Base-by-base conservation (phyloP, 129 eudicot species). In the Artemisia annua region DNA sequence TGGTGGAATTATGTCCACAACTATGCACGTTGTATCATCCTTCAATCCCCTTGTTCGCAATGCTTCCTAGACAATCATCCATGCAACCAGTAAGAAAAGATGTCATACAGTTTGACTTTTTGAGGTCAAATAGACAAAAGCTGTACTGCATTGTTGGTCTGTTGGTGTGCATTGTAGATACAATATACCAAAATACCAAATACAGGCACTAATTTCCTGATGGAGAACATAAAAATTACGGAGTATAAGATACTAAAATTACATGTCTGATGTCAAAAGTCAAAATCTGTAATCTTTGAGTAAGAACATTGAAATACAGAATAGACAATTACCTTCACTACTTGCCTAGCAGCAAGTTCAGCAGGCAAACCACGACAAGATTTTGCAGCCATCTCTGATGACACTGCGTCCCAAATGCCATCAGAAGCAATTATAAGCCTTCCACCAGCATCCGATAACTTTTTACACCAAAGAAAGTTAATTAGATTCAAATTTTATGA, bases 1-100 rank as follows among this genome's bases (percentile, higher is more conserved):
- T 0, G 96, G 96, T 59, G 98, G 98, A 62, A 89, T 85, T 63
- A 92, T 83, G 84, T 93, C 98, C 54, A 93, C 96, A 81, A 93
- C 96, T 74, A 93, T 76, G 79, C 98, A 93, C 32, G 98, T 89
- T 67, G 98, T 93, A 75, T 93, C 98, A 79, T 93, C 96, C 82
- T 83, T 87, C 30, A 89, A 75, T 56, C 98, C 98, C 71, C 90
- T 87, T 43, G 90, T 56, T 75, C 92, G 78, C 79, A 93, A 65
- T 18, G 98, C 95, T 82, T 93, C 98, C 98, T 93, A 48, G 50
- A 62, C 43, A 5, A 32, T 32, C 43, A 32, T 32, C 43, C 43
- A 32, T 32, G 5, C 26, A 24, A 24, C 26, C 26, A 24, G 2
- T 24, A 24, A 20, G 24, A 20, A 20, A 20, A 20, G 24, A 46